These are phyloP conservation scores for Helotiales sp. DNA, from an alignment of 2,329 filamentous ascomycete species.

Conservation along the genomic window DNA sequence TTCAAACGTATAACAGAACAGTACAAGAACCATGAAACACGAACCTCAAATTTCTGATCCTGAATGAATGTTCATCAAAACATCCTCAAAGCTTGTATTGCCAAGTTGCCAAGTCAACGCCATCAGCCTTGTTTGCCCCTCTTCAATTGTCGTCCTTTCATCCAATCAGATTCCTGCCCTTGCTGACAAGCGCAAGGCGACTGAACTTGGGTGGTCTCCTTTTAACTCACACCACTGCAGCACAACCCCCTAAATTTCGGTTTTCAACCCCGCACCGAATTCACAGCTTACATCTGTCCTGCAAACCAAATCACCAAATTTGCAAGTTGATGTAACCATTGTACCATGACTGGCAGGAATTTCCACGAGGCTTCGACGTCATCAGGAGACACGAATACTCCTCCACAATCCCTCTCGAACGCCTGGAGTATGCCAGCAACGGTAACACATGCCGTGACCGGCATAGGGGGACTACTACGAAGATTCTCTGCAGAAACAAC, in stretches of 20 bases:
- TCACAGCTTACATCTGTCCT: background rate
- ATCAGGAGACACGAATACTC: conserved; percentile 25
- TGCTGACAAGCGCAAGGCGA: background rate
- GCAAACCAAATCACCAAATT: background rate
- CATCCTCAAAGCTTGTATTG: background rate
- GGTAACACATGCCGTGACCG: conserved; percentile 54
- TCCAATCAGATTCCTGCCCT: background rate
- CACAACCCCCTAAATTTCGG: background rate
- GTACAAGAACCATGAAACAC: background rate
- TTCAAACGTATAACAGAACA: background rate
- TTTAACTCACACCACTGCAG: background rate
- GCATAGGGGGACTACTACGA: conserved; percentile 67
- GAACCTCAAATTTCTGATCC: background rate
- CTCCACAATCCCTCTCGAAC: conserved; percentile 40
- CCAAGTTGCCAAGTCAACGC: background rate
- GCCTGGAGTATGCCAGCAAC: conserved; percentile 46
- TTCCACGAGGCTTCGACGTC: conserved; percentile 16
- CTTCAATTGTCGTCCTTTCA: background rate
- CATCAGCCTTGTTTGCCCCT: background rate
- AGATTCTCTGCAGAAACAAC: conserved; percentile 58
- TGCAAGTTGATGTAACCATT: conserved; percentile 1
- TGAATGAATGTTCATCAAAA: background rate
- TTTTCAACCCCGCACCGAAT: background rate
- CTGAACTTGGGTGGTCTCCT: background rate
- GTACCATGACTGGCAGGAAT: conserved; percentile 2